Base-by-base conservation (phyloP, 768 basidiomycete genomes). In the Crassisporium funariophilum region DNA sequence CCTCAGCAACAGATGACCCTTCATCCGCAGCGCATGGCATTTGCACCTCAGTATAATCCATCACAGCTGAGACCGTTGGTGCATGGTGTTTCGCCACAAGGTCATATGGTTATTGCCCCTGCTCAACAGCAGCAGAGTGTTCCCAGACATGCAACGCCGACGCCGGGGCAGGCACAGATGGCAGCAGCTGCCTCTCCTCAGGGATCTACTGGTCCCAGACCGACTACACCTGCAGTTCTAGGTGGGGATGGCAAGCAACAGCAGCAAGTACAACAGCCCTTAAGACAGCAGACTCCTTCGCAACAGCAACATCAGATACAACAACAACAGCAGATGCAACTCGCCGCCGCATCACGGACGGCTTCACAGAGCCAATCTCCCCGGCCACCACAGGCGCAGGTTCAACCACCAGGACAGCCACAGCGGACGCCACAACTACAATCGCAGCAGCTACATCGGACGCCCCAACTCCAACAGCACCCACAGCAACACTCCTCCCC, bases 51-150 rank as follows among this genome's bases (percentile, higher is more conserved):
- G 47, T 73, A 71, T 48, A 71, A 58, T 37, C 65, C 68, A 5
- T 35, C 67, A 4, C 71, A 69, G 16, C 52, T 66, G 44, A 68
- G 72, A 17, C 58, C 68, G 1, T 38, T 67, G 43, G 59, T 65
- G 21, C 66, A 54, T 15, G 58, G 53, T 5, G 47, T 40, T 11
- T 47, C 52, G 46, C 46, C 40, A 35, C 48, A 49, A 27, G 41
- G 19, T 9, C 47, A 43, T 22, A n/a, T 37, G 16, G 41, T 29
- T 4, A 35, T 42, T 4, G 47, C 38, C 11, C 35, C 34, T 2
- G 35, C 46, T 5, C 27, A 23, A 13, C 35, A 41, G 35, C 36
- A 35, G 41, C 48, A 49, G 35, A 22, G 27, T 29, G 27, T 38
- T 11, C 41, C 48, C 17, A 49, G n/a, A 13, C 41, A 41, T n/a